Conservation (phyloP, 768 basidiomycete species). For the Coprinopsis cinerea region DNA sequence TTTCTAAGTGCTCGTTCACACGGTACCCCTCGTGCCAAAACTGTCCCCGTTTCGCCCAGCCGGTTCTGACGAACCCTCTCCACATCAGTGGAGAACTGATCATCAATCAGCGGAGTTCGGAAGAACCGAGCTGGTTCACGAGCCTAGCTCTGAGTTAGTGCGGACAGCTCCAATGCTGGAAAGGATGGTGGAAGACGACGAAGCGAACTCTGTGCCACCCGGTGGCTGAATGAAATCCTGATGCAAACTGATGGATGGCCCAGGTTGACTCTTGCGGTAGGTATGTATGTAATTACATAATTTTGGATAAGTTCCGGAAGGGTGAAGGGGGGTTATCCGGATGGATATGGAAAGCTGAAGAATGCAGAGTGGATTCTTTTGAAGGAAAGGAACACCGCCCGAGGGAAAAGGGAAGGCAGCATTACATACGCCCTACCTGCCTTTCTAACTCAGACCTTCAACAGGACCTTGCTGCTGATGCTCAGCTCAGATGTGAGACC, state of each 20-base stretch:
- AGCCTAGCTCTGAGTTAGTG: not conserved
- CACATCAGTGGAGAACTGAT: too few relatives aligned
- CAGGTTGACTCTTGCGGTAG: not conserved
- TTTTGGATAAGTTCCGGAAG: too few relatives aligned
- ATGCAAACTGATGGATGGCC: not conserved
- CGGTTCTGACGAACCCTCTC: too few relatives aligned
- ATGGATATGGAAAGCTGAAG: not conserved
- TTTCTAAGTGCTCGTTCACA: too few relatives aligned
- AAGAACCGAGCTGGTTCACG: not conserved
- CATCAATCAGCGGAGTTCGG: too few relatives aligned
- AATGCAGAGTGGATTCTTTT: not conserved
- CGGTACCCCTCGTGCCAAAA: too few relatives aligned
- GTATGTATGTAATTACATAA: not conserved
- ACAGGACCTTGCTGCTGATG: not conserved
- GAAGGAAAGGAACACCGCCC: not conserved
- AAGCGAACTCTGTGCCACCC: not conserved
- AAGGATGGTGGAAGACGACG: not conserved
- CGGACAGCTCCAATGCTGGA: not conserved
- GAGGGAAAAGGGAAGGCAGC: not conserved
- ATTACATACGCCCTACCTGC: conserved; percentile 1
- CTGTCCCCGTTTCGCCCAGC: too few relatives aligned
- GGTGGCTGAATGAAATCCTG: conserved; percentile 1
- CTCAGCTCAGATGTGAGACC: not conserved
- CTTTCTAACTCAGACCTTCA: not conserved
- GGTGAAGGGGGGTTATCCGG: not conserved